Conservation (phyloP, 31 red algal species). For the Asparagopsis taxiformis region DNA sequence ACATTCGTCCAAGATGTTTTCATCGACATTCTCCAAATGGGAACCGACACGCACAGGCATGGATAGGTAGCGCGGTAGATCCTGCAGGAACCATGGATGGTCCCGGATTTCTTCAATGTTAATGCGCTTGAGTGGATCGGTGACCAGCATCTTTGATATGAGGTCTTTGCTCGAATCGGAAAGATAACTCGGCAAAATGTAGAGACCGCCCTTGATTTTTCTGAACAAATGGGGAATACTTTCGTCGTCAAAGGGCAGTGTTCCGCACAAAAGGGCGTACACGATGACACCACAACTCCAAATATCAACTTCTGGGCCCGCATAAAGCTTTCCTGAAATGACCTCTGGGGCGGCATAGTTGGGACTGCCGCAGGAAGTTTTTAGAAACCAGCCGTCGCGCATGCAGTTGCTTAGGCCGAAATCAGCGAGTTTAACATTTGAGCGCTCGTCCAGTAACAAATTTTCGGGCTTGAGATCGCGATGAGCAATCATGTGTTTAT, state of each 20-base stretch:
- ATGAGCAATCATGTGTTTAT: conserved; percentile 97
- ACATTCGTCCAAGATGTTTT: conserved; percentile 65
- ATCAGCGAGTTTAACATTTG: conserved; percentile 98
- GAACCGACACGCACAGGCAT: conserved; percentile 55
- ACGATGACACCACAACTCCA: conserved; percentile 98
- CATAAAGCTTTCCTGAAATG: conserved; percentile 97
- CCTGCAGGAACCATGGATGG: conserved; percentile 91
- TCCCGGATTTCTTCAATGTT: conserved; percentile 90
- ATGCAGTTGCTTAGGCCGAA: conserved; percentile 95
- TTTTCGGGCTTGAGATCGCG: conserved; percentile 99
- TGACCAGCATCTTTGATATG: conserved; percentile 94
- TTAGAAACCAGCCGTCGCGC: conserved; percentile 97
- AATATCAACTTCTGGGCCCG: conserved; percentile 97
- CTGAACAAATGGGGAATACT: conserved; percentile 91
- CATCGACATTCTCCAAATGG: conserved; percentile 65
- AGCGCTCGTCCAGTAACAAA: conserved; percentile 83
- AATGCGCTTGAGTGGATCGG: conserved; percentile 90
- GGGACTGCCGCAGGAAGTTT: conserved; percentile 93
- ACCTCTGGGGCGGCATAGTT: conserved; percentile 99
- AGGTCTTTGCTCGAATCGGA: conserved; percentile 81
- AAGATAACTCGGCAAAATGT: conserved; percentile 90
- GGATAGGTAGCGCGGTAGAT: conserved; percentile 90
- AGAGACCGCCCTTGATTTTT: conserved; percentile 95
- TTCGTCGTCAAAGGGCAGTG: conserved; percentile 99
- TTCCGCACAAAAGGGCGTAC: conserved; percentile 94